phyloP scores from a whole-genome alignment of 73 alveolate species.

The Urostyla sp. region DNA sequence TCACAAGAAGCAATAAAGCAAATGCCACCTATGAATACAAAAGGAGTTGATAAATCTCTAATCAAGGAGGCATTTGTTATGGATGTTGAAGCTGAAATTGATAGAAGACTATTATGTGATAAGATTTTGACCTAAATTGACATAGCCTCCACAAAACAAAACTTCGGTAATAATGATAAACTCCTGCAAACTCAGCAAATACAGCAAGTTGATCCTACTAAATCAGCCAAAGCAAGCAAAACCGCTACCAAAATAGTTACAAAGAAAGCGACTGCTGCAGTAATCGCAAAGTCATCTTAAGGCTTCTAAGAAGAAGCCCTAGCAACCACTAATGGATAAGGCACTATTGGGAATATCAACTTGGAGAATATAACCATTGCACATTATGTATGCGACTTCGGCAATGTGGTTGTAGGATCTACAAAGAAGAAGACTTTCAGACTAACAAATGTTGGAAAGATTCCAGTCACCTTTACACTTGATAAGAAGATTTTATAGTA shows the following conservation, averaged over 20 bases:
- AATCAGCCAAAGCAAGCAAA: neutral
- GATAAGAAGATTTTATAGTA: conserved; percentile 78
- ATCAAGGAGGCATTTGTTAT: conserved; percentile 62
- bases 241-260: conserved; percentile 3
- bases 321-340: conserved; percentile 38
- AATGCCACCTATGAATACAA: conserved; percentile 53
- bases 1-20: conserved; percentile 61
- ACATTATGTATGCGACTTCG: conserved; percentile 86
- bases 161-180: conserved; percentile 1
- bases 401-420: conserved; percentile 86
- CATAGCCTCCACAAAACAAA: conserved; percentile 54
- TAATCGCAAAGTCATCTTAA: conserved; percentile 31
- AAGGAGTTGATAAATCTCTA: conserved; percentile 53
- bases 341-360: conserved; percentile 26
- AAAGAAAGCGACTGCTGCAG: conserved; percentile 31
- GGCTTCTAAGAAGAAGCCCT: conserved; percentile 11
- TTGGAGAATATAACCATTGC: conserved; percentile 70
- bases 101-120: conserved; percentile 73
- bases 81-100: conserved; percentile 77
- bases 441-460: conserved; percentile 76
- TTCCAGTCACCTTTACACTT: conserved; percentile 73
- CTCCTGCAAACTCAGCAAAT: conserved; percentile 13
- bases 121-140: conserved; percentile 66
- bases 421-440: conserved; percentile 76
- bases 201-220: conserved; percentile 18